phyloP scores from a whole-genome alignment of 192 early-diverging fungal species.

The Entomortierella chlamydospora region DNA sequence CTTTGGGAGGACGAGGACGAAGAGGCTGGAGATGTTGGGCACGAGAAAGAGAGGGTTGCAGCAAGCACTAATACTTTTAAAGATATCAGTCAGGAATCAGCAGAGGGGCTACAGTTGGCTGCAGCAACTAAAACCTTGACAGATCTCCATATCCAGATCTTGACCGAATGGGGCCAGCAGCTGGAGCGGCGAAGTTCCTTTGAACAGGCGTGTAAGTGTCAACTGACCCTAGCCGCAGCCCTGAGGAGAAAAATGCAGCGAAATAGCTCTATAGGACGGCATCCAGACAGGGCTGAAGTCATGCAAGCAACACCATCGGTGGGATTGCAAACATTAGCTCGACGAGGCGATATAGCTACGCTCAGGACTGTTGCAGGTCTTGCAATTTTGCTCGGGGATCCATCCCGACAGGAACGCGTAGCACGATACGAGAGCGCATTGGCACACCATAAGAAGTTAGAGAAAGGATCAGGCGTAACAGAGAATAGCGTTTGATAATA shows the following conservation, averaged over 20 bases:
- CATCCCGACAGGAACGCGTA: slow-evolving; percentile 17
- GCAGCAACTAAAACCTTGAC: background rate
- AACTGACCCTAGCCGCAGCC: slow-evolving; percentile 23
- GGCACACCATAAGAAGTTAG: background rate
- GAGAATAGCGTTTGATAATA: background rate
- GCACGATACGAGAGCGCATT: slow-evolving; percentile 2
- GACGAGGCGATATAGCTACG: slow-evolving; percentile 27
- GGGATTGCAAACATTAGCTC: slow-evolving; percentile 33
- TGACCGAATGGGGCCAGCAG: slow-evolving; percentile 45
- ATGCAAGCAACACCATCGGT: slow-evolving; percentile 7
- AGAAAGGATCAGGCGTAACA: background rate
- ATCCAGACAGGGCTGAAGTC: background rate
- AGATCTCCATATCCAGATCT: slow-evolving; percentile 21
- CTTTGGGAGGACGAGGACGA: slow-evolving; percentile 26
- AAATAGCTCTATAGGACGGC: background rate
- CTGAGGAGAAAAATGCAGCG: background rate
- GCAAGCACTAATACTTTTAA: background rate
- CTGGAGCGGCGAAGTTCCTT: slow-evolving; percentile 18
- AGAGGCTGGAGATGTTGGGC: background rate
- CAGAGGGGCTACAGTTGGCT: background rate
- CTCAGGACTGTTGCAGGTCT: slow-evolving; percentile 39
- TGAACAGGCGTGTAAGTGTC: slow-evolving; percentile 51
- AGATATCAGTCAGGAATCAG: background rate
- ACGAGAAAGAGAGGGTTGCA: background rate
- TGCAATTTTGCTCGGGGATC: slow-evolving; percentile 39